Evolutionary conservation across 2,329 filamentous ascomycete genomes (phyloP).

Genomic region (Pseudogymnoascus sp.): DNA sequence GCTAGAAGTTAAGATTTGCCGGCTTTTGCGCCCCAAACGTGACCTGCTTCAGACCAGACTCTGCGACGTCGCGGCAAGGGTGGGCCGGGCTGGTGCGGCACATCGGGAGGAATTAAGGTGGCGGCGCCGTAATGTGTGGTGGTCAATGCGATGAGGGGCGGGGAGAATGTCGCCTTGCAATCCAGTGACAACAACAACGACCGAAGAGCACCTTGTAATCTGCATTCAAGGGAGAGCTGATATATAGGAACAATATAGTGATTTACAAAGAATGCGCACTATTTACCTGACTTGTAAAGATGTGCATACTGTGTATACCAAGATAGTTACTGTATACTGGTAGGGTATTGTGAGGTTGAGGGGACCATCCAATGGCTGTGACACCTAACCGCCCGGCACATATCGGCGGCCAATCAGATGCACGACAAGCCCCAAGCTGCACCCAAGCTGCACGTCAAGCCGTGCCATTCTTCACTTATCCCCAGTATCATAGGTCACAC

Average conservation of each 20-base stretch:
- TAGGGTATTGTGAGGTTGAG: not conserved
- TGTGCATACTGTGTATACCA: not conserved
- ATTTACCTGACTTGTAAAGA: not conserved
- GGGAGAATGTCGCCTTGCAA: not conserved
- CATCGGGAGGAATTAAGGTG: slow-evolving; percentile 2
- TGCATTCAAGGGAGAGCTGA: not conserved
- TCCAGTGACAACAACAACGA: not conserved
- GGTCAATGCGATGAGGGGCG: slow-evolving; percentile 7
- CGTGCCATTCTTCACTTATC: slow-evolving; percentile 10
- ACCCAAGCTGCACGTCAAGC: not conserved
- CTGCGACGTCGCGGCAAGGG: slow-evolving; percentile 8
- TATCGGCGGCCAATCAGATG: not conserved
- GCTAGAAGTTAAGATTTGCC: not conserved
- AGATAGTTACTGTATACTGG: not conserved
- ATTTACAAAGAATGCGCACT: not conserved
- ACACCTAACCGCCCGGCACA: slow-evolving; percentile 5
- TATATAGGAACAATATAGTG: not conserved
- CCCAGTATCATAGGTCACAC: slow-evolving; percentile 6
- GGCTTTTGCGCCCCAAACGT: slow-evolving; percentile 1
- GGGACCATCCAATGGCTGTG: not conserved
- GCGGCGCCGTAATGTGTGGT: not conserved
- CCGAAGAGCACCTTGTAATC: not conserved
- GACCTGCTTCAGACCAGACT: slow-evolving; percentile 1
- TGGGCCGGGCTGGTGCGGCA: slow-evolving; percentile 1
- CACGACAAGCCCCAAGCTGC: not conserved